Evolutionary conservation across 345 rosid genomes (phyloP), one percentile per base, ranked within the genome.

Genomic region (Populus nigra): DNA sequence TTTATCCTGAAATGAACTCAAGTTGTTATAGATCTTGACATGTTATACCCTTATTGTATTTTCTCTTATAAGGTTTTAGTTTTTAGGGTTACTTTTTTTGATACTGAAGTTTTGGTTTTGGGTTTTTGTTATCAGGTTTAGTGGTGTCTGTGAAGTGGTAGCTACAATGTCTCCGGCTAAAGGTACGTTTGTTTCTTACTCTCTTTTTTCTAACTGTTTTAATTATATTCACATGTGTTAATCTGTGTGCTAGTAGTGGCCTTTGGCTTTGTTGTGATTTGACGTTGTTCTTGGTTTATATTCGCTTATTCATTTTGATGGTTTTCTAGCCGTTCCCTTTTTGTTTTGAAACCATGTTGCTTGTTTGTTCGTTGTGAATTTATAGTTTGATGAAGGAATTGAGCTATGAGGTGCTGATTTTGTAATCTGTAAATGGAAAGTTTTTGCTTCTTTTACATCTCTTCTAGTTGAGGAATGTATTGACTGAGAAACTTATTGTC

Each of bases 111-210:
- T 73, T 36, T 73, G 76, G 2, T 73, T 38, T 36, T 36, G 11
- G 33, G 66, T 8, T 69, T 9, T 69, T 59, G 6, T n/a, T 59
- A 3, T 13, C 53, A 69, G 72, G 55, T 69, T 10, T 43, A 23
- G 15, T 39, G 23, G 65, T 33, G 17, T 47, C 27, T 62, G 43
- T 43, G 55, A 35, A 47, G 65, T 35, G 33, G 35, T 70, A 63
- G 2, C 43, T 62, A 27, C 76, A 76, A 86, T 86, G 89, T 81
- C 89, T 80, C 89, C 87, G 5, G 72, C 68, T 8, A 86, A 82
- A 84, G 89, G 87, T 84, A 76, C 13, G 43, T 71, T 36, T 35
- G 3, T 1, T 13, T 38, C 68, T 35, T 18, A 13, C 71, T 43
- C 8, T 2, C 11, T 39, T 45, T 10, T 1, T 33, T 2, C 10